These are phyloP conservation scores for Venturia asperata DNA, from an alignment of 2,329 filamentous ascomycete genomes.

Conservation along the genomic window DNA sequence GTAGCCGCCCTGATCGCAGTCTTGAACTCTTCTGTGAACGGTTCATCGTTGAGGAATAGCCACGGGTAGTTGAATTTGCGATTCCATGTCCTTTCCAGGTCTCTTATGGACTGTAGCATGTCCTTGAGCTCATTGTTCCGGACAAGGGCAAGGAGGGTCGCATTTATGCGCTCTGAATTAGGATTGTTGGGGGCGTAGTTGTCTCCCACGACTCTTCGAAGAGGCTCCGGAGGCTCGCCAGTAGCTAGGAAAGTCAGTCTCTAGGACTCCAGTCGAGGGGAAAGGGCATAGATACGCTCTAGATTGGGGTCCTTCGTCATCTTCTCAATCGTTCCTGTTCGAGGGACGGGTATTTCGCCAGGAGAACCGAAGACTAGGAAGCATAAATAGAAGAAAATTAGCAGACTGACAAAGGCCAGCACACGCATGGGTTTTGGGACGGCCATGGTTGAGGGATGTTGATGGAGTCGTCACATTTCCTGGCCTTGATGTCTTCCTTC, in stretches of 20 bases:
- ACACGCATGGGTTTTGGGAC: conserved; percentile 78
- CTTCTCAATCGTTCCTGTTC: conserved; percentile 42
- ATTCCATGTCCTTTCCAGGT: conserved; percentile 94
- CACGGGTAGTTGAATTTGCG: conserved; percentile 99
- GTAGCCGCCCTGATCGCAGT: conserved; percentile 69
- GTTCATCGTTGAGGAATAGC: conserved; percentile 97
- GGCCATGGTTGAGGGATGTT: conserved; percentile 54
- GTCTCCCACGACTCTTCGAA: conserved; percentile 61
- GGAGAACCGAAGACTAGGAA: conserved; percentile 63
- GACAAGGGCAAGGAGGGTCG: conserved; percentile 84
- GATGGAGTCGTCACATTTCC: neutral
- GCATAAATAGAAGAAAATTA: conserved; percentile 72
- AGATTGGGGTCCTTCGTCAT: conserved; percentile 76
- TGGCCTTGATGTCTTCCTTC: neutral
- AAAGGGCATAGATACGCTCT: conserved; percentile 59
- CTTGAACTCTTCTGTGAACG: conserved; percentile 92
- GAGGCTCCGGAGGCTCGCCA: conserved; percentile 69
- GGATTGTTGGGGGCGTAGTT: conserved; percentile 71
- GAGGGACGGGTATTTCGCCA: conserved; percentile 33
- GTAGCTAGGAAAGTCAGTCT: conserved; percentile 51
- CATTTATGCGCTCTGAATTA: conserved; percentile 79
- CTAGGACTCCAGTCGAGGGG: neutral
- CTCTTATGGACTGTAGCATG: conserved; percentile 80
- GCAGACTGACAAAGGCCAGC: conserved; percentile 61
- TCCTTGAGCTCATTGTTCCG: conserved; percentile 82